Evolutionary conservation across 306 rosid species (phyloP).

Genomic region (Cotoneaster glaucophyllus): DNA sequence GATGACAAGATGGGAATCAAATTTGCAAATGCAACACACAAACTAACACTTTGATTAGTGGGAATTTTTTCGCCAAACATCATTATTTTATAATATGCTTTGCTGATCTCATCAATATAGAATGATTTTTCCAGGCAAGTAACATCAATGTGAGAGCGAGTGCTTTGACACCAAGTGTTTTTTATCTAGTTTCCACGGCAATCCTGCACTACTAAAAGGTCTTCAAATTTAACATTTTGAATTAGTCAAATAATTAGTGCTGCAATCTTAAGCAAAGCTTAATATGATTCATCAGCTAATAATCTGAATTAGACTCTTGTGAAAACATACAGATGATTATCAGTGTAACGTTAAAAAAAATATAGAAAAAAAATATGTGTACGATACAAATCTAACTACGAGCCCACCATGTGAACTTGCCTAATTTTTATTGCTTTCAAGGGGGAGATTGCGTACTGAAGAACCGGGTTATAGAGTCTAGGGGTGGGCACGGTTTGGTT

Average conservation of each 20-base stretch:
- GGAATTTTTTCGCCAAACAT: conserved; percentile 17
- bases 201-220: conserved; percentile 19
- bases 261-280: not conserved
- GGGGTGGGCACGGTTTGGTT: no score
- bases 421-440: not conserved
- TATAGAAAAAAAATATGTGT: not conserved
- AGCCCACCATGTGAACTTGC: not conserved
- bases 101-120: conserved; percentile 24
- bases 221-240: not conserved
- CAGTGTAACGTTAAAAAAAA: not conserved
- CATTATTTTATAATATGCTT: conserved; percentile 12
- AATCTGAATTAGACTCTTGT: not conserved
- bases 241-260: conserved; percentile 10
- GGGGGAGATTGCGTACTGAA: not conserved
- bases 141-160: conserved; percentile 38
- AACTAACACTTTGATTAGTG: conserved; percentile 30
- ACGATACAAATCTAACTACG: not conserved
- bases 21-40: conserved; percentile 33
- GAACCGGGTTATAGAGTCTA: not conserved
- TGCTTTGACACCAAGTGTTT: conserved; percentile 16
- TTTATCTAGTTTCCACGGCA: conserved; percentile 11
- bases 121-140: conserved; percentile 43
- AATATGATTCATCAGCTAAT: not conserved
- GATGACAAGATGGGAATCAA: conserved; percentile 44
- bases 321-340: not conserved